These are phyloP conservation scores for Epichloe brachyelytri DNA, from an alignment of 2,329 filamentous ascomycete species.

Conservation along the genomic window DNA sequence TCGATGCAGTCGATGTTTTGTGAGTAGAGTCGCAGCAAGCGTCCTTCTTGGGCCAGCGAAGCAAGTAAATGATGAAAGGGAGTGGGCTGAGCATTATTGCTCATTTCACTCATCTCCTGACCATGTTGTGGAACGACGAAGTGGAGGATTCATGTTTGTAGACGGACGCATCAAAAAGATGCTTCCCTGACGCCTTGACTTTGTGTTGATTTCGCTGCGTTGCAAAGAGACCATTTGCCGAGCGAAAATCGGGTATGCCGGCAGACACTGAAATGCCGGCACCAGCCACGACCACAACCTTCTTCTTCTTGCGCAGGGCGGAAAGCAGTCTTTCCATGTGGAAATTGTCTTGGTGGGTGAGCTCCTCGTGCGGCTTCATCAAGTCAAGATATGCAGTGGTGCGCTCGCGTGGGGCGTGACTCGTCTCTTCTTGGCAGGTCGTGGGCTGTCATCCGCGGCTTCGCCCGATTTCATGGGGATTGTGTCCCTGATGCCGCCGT, in stretches of 20 bases:
- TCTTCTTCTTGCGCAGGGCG: constrained; percentile 75
- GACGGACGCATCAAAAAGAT: constrained; percentile 93
- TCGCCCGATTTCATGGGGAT: constrained; percentile 34
- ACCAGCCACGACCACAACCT: constrained; percentile 92
- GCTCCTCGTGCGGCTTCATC: constrained; percentile 34
- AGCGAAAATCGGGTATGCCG: constrained; percentile 94
- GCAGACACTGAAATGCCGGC: constrained; percentile 95
- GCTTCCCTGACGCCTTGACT: constrained; percentile 78
- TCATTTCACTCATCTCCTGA: constrained; percentile 75
- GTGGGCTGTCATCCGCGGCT: constrained; percentile 41
- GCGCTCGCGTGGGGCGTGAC: constrained; percentile 49
- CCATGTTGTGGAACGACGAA: constrained; percentile 89
- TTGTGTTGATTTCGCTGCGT: constrained; percentile 78
- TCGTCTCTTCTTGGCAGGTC: constrained; percentile 65
- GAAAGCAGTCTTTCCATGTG: constrained; percentile 61
- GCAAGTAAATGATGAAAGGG: constrained; percentile 89
- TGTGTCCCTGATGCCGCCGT: constrained; percentile 35
- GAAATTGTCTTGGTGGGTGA: constrained; percentile 27
- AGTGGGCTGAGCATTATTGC: constrained; percentile 66
- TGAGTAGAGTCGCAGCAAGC: constrained; percentile 80
- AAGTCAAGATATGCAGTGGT: constrained; percentile 77
- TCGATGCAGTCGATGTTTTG: constrained; percentile 97
- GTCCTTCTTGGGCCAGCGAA: constrained; percentile 74
- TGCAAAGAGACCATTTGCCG: constrained; percentile 77
- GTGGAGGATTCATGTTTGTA: constrained; percentile 88